Conservation (phyloP, 106 monocot genomes). For the Allium fistulosum region DNA sequence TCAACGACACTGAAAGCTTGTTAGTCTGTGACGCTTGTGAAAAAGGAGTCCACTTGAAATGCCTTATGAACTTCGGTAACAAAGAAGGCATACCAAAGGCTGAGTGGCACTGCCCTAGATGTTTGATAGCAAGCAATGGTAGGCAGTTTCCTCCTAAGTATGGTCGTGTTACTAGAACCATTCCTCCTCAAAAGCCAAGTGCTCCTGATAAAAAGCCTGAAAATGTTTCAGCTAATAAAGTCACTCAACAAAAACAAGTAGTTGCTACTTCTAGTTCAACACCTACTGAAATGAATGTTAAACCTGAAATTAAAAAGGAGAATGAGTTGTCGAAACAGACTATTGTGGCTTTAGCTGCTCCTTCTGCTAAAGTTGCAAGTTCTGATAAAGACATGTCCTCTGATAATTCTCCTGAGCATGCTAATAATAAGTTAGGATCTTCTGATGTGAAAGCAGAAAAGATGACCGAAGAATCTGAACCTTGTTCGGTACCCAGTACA, state of each 20-base stretch:
- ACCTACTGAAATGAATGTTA: constrained; percentile 5
- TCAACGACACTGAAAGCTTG: constrained; percentile 69
- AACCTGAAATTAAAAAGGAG: constrained; percentile 8
- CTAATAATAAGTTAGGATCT: background rate
- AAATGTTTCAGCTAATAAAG: constrained; percentile 23
- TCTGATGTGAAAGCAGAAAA: too few relatives aligned
- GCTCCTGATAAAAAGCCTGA: constrained; percentile 33
- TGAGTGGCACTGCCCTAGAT: constrained; percentile 93
- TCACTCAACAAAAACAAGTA: constrained; percentile 28
- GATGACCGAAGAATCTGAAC: too few relatives aligned
- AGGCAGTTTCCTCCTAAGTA: constrained; percentile 92
- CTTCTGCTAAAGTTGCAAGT: constrained; percentile 13
- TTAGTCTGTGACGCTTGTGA: constrained; percentile 96
- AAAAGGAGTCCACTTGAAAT: constrained; percentile 84
- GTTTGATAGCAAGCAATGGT: constrained; percentile 67
- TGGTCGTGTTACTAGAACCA: constrained; percentile 82
- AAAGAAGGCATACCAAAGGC: constrained; percentile 55
- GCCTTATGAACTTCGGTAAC: constrained; percentile 51
- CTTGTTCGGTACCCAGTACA: too few relatives aligned
- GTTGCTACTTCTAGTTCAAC: constrained; percentile 11
- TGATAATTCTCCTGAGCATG: too few relatives aligned
- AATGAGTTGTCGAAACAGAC: constrained; percentile 8
- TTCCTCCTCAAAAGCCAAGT: constrained; percentile 19
- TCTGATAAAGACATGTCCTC: constrained; percentile 1
- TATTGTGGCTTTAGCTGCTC: constrained; percentile 8